Percentiles rank a stretch among this genome's conserved stretches.
Conservation (phyloP, 371 early-diverging fungal genomes). For the Lichtheimia hyalospora region DNA sequence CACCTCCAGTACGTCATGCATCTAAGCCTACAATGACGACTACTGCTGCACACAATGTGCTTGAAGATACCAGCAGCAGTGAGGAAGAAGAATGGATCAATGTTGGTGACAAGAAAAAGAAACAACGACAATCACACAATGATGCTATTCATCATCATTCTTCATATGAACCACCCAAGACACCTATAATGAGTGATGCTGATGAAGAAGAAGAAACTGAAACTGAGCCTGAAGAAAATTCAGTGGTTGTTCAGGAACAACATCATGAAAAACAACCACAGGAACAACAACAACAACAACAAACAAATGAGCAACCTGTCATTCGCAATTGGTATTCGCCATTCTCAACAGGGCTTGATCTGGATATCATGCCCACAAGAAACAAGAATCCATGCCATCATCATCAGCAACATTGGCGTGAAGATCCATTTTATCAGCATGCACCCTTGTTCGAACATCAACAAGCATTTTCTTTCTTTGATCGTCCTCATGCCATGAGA, state of each 20-base stretch:
- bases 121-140: not conserved
- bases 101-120: slow-evolving; percentile 10
- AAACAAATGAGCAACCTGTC: slow-evolving; percentile 1
- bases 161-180: not conserved
- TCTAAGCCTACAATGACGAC: not conserved
- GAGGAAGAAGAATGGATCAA: slow-evolving; percentile 8
- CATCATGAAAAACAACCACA: not conserved
- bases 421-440: slow-evolving; percentile 9
- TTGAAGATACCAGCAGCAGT: not conserved
- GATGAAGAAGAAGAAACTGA: too few relatives aligned
- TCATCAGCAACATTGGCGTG: not conserved
- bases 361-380: slow-evolving; percentile 15
- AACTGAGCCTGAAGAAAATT: too few relatives aligned
- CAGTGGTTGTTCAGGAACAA: too few relatives aligned
- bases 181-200: slow-evolving; percentile 3
- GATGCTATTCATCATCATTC: not conserved
- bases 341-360: slow-evolving; percentile 21
- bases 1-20: not conserved
- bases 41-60: not conserved
- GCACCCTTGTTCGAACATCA: not conserved
- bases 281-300: not conserved
- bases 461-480: slow-evolving; percentile 2
- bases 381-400: slow-evolving; percentile 2
- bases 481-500: not conserved
- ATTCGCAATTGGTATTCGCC: slow-evolving; percentile 23